Percentiles rank a stretch among this genome's conserved stretches.
These are phyloP conservation scores for Passiflora organensis DNA, from an alignment of 345 rosid species.

Conservation along the genomic window DNA sequence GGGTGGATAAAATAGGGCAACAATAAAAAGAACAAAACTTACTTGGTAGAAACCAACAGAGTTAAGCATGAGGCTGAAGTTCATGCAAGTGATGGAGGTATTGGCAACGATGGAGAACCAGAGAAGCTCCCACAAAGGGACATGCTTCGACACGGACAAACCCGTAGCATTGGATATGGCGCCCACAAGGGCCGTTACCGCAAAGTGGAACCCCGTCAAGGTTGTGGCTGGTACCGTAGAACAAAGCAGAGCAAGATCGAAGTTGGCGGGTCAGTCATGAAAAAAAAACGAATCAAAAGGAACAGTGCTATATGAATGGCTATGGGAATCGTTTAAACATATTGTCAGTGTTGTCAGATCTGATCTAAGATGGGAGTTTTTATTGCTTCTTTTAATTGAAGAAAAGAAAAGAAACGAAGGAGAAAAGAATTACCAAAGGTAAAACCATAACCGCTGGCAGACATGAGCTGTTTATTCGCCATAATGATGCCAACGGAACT, in stretches of 20 bases:
- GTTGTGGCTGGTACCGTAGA: constrained; percentile 54
- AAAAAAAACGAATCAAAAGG: not conserved
- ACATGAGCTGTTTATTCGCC: constrained; percentile 98
- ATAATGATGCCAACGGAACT: constrained; percentile 94
- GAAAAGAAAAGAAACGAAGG: not conserved
- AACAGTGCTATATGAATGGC: no score
- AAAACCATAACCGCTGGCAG: constrained; percentile 67
- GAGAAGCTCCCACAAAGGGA: constrained; percentile 93
- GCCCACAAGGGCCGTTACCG: constrained; percentile 79
- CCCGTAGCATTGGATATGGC: constrained; percentile 85
- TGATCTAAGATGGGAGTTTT: no score
- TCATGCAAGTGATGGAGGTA: constrained; percentile 80
- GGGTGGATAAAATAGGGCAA: not conserved
- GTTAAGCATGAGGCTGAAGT: constrained; percentile 90
- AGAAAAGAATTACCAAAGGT: constrained; percentile 52
- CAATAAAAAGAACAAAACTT: not conserved
- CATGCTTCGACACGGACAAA: constrained; percentile 60
- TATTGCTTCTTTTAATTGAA: constrained; percentile 4
- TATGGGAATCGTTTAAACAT: no score
- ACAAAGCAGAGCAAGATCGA: no score
- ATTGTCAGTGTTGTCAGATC: not conserved
- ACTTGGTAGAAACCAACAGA: constrained; percentile 95
- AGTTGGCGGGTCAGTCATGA: no score
- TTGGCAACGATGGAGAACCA: constrained; percentile 93
- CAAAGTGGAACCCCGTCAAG: constrained; percentile 87